Evolutionary conservation across 108 stramenopile species (phyloP).

Genomic region (Nitzschia inconspicua): DNA sequence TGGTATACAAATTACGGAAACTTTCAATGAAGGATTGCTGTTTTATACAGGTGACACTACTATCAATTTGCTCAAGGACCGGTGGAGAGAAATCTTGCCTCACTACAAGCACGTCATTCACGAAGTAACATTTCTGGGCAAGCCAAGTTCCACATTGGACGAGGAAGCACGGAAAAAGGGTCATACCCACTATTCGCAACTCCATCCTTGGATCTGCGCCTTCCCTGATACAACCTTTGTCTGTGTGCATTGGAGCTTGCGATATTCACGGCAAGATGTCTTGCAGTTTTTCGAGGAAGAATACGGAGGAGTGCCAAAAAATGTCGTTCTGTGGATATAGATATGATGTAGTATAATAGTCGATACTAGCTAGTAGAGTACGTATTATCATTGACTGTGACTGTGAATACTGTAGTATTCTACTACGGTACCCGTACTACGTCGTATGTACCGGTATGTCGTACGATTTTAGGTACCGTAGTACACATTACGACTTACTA

Average conservation of each 20-base stretch:
- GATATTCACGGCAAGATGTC: conserved; percentile 39
- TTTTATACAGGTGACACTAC: conserved; percentile 60
- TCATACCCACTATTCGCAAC: conserved; percentile 55
- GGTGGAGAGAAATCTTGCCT: conserved; percentile 42
- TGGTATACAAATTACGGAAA: conserved; percentile 36
- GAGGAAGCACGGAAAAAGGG: conserved; percentile 32
- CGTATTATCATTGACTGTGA: too few species aligned
- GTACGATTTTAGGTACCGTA: too few species aligned
- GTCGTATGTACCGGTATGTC: too few species aligned
- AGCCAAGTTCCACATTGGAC: conserved; percentile 38
- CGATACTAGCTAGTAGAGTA: too few species aligned
- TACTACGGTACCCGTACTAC: too few species aligned
- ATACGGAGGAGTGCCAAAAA: conserved; percentile 54
- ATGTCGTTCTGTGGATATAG: conserved; percentile 60
- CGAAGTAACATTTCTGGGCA: conserved; percentile 53
- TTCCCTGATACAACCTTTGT: conserved; percentile 58
- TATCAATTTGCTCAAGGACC: conserved; percentile 40
- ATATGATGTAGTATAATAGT: too few species aligned
- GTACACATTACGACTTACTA: too few species aligned
- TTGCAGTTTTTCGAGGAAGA: conserved; percentile 41
- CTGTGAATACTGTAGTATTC: too few species aligned
- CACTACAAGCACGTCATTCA: conserved; percentile 50
- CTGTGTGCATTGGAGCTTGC: conserved; percentile 53
- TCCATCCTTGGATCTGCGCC: conserved; percentile 56
- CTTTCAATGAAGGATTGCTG: conserved; percentile 44